Evolutionary conservation across 768 basidiomycete species (phyloP).

Genomic region (Hemileccinum rubropunctum): DNA sequence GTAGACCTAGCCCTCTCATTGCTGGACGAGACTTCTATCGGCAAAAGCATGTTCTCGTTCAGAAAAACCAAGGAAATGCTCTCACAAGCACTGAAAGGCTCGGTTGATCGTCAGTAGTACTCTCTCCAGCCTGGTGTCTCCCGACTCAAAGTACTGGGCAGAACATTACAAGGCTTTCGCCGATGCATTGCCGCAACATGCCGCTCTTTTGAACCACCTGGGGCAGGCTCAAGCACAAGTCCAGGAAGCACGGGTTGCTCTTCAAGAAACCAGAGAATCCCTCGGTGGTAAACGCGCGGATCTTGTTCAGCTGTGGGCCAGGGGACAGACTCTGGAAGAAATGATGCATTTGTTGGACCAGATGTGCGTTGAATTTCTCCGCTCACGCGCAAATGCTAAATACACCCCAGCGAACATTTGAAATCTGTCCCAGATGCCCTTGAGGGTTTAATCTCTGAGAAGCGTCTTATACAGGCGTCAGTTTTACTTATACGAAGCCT

Average conservation of each 20-base stretch:
- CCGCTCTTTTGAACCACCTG: slow-evolving; percentile 71
- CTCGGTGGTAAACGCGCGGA: slow-evolving; percentile 83
- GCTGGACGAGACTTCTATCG: slow-evolving; percentile 69
- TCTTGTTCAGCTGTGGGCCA: slow-evolving; percentile 84
- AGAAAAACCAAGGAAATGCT: slow-evolving; percentile 72
- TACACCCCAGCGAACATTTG: slow-evolving; percentile 67
- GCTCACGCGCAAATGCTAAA: slow-evolving; percentile 13
- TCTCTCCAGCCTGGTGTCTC: slow-evolving; percentile 1
- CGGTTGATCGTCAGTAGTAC: slow-evolving; percentile 72
- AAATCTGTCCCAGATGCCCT: slow-evolving; percentile 89
- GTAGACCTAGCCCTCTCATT: slow-evolving; percentile 91
- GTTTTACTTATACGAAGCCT: slow-evolving; percentile 82
- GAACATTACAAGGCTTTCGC: slow-evolving; percentile 95
- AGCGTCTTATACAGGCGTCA: slow-evolving; percentile 86
- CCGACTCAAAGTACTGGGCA: slow-evolving; percentile 29
- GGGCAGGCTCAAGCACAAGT: slow-evolving; percentile 73
- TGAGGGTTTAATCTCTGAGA: slow-evolving; percentile 95
- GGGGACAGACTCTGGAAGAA: slow-evolving; percentile 90
- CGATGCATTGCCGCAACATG: slow-evolving; percentile 89
- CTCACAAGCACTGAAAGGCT: slow-evolving; percentile 78
- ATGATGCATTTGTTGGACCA: slow-evolving; percentile 94
- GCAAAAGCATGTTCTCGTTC: slow-evolving; percentile 78
- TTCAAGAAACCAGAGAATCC: slow-evolving; percentile 78
- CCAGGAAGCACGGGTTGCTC: slow-evolving; percentile 58
- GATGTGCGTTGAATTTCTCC: slow-evolving; percentile 57